A percentile compares a stretch with the other conserved stretches of the same genome.
phyloP scores from a whole-genome alignment of 2,329 filamentous ascomycete genomes.

The Beauveria australis region DNA sequence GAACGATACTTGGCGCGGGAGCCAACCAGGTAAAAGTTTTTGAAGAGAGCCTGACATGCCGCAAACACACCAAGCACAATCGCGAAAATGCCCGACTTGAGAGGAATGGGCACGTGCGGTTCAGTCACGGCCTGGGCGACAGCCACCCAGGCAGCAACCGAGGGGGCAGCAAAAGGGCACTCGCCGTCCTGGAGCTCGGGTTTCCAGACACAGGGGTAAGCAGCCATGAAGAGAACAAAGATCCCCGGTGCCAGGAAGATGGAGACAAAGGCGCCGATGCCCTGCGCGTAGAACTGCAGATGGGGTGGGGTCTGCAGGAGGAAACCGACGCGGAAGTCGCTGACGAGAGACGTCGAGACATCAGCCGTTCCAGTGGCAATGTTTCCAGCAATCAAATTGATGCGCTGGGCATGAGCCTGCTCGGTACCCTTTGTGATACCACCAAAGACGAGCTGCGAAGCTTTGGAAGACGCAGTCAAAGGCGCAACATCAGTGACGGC shows the following conservation, averaged over 20 bases:
- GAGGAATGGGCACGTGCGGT: conserved; percentile 46
- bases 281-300: conserved; percentile 60
- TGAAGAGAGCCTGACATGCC: conserved; percentile 41
- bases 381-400: conserved; percentile 58
- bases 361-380: conserved; percentile 49
- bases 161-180: conserved; percentile 55
- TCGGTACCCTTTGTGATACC: conserved; percentile 50
- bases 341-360: conserved; percentile 44
- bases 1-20: conserved; percentile 43
- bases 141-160: conserved; percentile 57
- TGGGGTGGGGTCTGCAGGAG: conserved; percentile 56
- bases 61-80: conserved; percentile 45
- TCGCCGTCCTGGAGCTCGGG: conserved; percentile 29
- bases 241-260: conserved; percentile 59
- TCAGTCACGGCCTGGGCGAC: conserved; percentile 54
- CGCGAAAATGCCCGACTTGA: conserved; percentile 46
- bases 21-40: conserved; percentile 46
- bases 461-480: conserved; percentile 53
- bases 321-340: conserved; percentile 62
- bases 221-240: conserved; percentile 59
- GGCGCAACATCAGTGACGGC: conserved; percentile 49
- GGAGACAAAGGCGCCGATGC: conserved; percentile 53
- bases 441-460: conserved; percentile 57
- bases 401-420: conserved; percentile 45
- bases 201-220: conserved; percentile 60